phyloP scores from a whole-genome alignment of 768 basidiomycete species.

The Pleurotus tuoliensis region DNA sequence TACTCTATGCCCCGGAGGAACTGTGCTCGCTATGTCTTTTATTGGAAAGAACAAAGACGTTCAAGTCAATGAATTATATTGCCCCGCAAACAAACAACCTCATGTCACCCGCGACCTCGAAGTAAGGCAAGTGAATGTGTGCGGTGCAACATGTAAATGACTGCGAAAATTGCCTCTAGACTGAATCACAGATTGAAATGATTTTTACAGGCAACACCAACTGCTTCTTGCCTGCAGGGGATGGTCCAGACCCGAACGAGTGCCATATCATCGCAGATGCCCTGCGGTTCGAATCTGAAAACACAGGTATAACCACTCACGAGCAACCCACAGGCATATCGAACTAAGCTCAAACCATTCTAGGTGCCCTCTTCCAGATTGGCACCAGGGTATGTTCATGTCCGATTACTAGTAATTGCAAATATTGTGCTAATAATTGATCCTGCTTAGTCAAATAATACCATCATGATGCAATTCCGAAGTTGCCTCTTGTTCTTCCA shows the following conservation, averaged over 20 bases:
- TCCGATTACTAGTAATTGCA: neutral
- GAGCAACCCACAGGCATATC: too few relatives aligned
- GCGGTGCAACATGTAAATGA: slow-evolving; percentile 35
- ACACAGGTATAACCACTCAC: slow-evolving; percentile 17
- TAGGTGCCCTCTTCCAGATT: slow-evolving; percentile 29
- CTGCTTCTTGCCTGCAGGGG: slow-evolving; percentile 42
- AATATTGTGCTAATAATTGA: neutral
- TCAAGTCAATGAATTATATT: slow-evolving; percentile 30
- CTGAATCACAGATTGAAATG: neutral
- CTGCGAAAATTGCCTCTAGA: neutral
- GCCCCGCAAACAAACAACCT: slow-evolving; percentile 17
- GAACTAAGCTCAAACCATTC: neutral
- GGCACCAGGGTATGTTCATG: slow-evolving; percentile 22
- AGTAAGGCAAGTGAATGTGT: slow-evolving; percentile 34
- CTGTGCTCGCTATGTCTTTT: slow-evolving; percentile 23
- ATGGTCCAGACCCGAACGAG: slow-evolving; percentile 45
- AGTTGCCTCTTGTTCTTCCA: slow-evolving; percentile 45
- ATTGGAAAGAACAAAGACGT: slow-evolving; percentile 43
- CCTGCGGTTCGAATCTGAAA: slow-evolving; percentile 41
- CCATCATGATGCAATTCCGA: slow-evolving; percentile 35
- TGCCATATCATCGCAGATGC: slow-evolving; percentile 48
- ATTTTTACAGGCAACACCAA: slow-evolving; percentile 30
- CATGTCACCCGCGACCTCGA: slow-evolving; percentile 12
- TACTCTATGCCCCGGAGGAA: slow-evolving; percentile 17
- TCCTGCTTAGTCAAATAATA: slow-evolving; percentile 26